Base-by-base conservation (phyloP, 441 rosid genomes). In the Metrosideros polymorpha region DNA sequence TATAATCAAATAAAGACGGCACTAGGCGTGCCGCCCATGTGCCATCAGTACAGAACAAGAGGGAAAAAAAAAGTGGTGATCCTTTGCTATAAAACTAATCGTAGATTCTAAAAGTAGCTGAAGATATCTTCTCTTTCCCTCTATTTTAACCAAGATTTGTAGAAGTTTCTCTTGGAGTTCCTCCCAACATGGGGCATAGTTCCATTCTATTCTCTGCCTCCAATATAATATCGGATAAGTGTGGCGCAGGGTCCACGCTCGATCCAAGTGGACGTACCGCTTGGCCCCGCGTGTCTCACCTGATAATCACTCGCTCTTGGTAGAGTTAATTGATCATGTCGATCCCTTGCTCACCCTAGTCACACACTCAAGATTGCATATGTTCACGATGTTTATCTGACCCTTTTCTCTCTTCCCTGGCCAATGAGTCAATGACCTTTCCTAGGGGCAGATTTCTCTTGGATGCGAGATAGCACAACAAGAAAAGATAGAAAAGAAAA, bases 201-300 rank as follows among this genome's bases (percentile, higher is more conserved):
- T 88, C 63, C 79, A 85, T 87, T 85, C 51, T 49, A 54, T 86
- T 84, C 59, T 66, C 29, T 43, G 52, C 55, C 55, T 79, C 83
- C 89, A 88, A 61, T 83, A 53, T 50, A 82, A 50, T 82, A 49
- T 82, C 53, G 92, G 95, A 93, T 91, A 93, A 93, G 94, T 88
- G 89, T 88, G 91, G 83, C 85, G 30, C 30, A 87, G 92, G 94
- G 92, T 91, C 93, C 93, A 91, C 84, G 29, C 43, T 45, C 24
- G 49, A 83, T 29, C 85, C 51, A 83, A 86, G 30, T 61, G 85
- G 66, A 27, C 51, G 53, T 50, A 49, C 83, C 63, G 39, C 6
- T 19, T 24, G 56, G 50, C 29, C 71, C 47, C 86, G 14, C 32
- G 12, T 75, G 56, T 25, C 50, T 6, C 12, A 63, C 47, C 43